A percentile compares a stretch with the other conserved stretches of the same genome.
Conservation (phyloP, 2,329 filamentous ascomycete species). For the Didymella pomorum region DNA sequence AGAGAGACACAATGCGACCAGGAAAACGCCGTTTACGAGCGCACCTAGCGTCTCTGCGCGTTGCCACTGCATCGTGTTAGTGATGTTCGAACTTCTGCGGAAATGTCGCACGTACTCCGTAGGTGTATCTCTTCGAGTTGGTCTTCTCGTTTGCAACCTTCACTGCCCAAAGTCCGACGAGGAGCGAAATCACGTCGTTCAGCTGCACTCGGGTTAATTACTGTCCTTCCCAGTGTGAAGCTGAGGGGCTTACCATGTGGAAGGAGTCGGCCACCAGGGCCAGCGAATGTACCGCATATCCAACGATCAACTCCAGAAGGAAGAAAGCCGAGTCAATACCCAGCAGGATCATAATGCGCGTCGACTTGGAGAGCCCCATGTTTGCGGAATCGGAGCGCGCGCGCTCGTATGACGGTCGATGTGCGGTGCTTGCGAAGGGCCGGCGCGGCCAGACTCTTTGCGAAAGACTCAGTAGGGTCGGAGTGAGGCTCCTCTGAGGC, state of each 20-base stretch:
- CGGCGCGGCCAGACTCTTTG: conserved; percentile 9
- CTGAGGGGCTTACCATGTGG: conserved; percentile 76
- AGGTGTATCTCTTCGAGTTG: conserved; percentile 88
- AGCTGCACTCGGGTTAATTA: conserved; percentile 61
- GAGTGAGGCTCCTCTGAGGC: not conserved
- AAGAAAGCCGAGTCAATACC: conserved; percentile 91
- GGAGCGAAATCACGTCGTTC: conserved; percentile 95
- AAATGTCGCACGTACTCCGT: conserved; percentile 73
- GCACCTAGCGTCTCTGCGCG: conserved; percentile 96
- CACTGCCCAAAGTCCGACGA: conserved; percentile 94
- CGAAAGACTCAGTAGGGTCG: not conserved
- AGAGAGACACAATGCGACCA: conserved; percentile 93
- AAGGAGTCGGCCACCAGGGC: conserved; percentile 96
- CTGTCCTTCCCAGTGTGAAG: conserved; percentile 23
- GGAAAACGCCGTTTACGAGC: conserved; percentile 95
- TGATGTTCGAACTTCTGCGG: not conserved
- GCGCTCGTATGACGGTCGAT: conserved; percentile 2
- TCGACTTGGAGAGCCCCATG: conserved; percentile 92
- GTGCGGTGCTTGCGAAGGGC: conserved; percentile 4
- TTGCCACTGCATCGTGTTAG: conserved; percentile 73
- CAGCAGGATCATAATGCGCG: conserved; percentile 91
- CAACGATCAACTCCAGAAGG: conserved; percentile 81
- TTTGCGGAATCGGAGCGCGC: conserved; percentile 30
- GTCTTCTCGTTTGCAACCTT: conserved; percentile 83
- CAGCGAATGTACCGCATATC: conserved; percentile 87